These are phyloP conservation scores for Nothopassalora personata DNA, from an alignment of 2,329 filamentous ascomycete genomes.

Conservation along the genomic window DNA sequence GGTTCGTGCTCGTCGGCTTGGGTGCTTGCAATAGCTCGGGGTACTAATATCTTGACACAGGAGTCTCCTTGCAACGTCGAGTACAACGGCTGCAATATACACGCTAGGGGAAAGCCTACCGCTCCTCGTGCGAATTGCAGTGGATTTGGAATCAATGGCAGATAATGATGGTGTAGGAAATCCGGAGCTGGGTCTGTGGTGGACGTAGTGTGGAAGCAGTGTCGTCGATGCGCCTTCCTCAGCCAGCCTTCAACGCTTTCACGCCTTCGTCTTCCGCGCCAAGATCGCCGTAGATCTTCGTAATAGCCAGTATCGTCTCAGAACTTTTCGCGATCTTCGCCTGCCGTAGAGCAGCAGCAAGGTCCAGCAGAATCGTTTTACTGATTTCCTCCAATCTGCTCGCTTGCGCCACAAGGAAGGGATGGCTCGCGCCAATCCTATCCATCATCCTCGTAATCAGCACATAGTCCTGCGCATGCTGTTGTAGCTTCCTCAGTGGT, in stretches of 20 bases:
- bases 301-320: conserved; percentile 49
- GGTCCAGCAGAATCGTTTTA: conserved; percentile 59
- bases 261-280: conserved; percentile 56
- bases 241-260: conserved; percentile 46
- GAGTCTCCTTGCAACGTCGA: too few relatives aligned
- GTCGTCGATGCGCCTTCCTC: conserved; percentile 8
- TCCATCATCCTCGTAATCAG: conserved; percentile 50
- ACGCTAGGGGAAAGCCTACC: too few relatives aligned
- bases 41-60: too few relatives aligned
- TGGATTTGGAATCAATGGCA: too few relatives aligned
- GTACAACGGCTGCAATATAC: too few relatives aligned
- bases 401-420: conserved; percentile 57
- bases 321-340: conserved; percentile 40
- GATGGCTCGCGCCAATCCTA: conserved; percentile 53
- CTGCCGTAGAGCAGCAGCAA: conserved; percentile 59
- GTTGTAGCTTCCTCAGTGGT: conserved; percentile 45
- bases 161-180: too few relatives aligned
- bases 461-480: conserved; percentile 54
- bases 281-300: conserved; percentile 58
- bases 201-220: background rate
- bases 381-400: conserved; percentile 53
- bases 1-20: too few relatives aligned
- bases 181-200: too few relatives aligned
- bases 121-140: too few relatives aligned
- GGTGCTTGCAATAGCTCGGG: too few relatives aligned